Percentiles rank a stretch among this genome's conserved stretches.
Conservation (phyloP, 2,329 filamentous ascomycete genomes). For the Nemania abortiva region DNA sequence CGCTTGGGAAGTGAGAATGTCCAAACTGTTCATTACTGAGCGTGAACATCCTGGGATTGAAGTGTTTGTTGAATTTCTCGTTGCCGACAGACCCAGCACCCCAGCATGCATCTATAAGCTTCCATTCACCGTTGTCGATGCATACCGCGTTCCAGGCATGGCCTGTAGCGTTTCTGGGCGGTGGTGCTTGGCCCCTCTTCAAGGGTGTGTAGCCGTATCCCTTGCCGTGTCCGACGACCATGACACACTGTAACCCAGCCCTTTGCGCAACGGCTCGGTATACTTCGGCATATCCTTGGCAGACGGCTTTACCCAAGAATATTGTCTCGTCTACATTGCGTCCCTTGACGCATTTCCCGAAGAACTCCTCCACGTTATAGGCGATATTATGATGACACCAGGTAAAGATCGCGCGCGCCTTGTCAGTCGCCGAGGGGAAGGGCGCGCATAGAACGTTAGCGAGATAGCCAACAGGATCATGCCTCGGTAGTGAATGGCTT, state of each 20-base stretch:
- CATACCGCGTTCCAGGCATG: slow-evolving; percentile 96
- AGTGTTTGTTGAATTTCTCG: slow-evolving; percentile 73
- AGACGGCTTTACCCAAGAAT: slow-evolving; percentile 84
- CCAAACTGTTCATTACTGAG: slow-evolving; percentile 83
- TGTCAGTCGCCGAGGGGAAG: slow-evolving; percentile 87
- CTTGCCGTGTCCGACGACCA: slow-evolving; percentile 85
- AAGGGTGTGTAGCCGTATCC: slow-evolving; percentile 79
- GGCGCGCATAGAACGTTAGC: slow-evolving; percentile 81
- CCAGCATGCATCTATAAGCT: slow-evolving; percentile 93
- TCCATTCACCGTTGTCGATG: slow-evolving; percentile 90
- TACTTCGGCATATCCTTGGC: slow-evolving; percentile 88
- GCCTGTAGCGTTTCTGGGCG: slow-evolving; percentile 69
- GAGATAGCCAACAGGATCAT: slow-evolving; percentile 77
- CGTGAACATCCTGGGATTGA: slow-evolving; percentile 73
- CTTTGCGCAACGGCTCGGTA: slow-evolving; percentile 82
- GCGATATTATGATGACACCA: slow-evolving; percentile 95
- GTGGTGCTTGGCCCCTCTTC: slow-evolving; percentile 72
- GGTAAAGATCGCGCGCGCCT: slow-evolving; percentile 90
- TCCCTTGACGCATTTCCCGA: slow-evolving; percentile 74
- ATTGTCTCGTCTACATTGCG: slow-evolving; percentile 80
- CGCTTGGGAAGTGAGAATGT: slow-evolving; percentile 79
- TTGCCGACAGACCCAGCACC: slow-evolving; percentile 79
- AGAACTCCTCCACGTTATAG: slow-evolving; percentile 86
- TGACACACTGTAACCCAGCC: slow-evolving; percentile 81
- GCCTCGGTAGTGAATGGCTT: slow-evolving; percentile 73